These are phyloP conservation scores for Mimosa pudica DNA, from an alignment of 306 rosid genomes.

Conservation along the genomic window DNA sequence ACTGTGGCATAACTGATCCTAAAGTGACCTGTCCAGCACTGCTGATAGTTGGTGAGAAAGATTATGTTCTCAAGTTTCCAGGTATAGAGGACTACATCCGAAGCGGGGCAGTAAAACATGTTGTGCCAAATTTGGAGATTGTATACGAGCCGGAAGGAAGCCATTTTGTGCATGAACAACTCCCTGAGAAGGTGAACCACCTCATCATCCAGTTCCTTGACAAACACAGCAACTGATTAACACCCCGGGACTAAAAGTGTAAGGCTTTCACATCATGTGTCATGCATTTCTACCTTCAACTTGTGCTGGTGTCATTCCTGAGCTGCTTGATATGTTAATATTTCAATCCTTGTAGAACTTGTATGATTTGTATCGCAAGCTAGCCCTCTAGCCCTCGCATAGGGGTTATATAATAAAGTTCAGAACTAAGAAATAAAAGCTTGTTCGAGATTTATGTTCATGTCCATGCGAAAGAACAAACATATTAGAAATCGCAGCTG, in stretches of 20 bases:
- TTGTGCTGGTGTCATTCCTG: conserved; percentile 17
- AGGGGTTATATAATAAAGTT: not conserved
- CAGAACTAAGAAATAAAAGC: not conserved
- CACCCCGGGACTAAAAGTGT: not conserved
- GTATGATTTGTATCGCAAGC: not conserved
- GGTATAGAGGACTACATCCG: conserved; percentile 58
- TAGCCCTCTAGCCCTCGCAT: not conserved
- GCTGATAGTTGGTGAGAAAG: conserved; percentile 60
- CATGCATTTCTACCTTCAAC: not conserved
- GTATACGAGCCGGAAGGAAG: conserved; percentile 51
- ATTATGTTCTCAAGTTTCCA: conserved; percentile 48
- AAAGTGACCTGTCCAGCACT: conserved; percentile 50
- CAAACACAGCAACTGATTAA: conserved; percentile 46
- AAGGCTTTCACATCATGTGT: conserved; percentile 9
- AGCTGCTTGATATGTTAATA: not conserved
- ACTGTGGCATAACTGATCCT: conserved; percentile 52
- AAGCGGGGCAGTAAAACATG: conserved; percentile 47
- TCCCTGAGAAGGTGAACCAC: conserved; percentile 57
- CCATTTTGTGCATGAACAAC: conserved; percentile 63
- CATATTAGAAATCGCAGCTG: not conserved
- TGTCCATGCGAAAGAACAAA: not conserved
- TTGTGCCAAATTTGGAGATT: conserved; percentile 56
- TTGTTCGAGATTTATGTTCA: not conserved
- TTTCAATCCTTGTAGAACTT: not conserved
- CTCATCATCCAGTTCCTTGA: conserved; percentile 52